phyloP scores from a whole-genome alignment of 345 rosid genomes.

The Hibiscus tridactylites region DNA sequence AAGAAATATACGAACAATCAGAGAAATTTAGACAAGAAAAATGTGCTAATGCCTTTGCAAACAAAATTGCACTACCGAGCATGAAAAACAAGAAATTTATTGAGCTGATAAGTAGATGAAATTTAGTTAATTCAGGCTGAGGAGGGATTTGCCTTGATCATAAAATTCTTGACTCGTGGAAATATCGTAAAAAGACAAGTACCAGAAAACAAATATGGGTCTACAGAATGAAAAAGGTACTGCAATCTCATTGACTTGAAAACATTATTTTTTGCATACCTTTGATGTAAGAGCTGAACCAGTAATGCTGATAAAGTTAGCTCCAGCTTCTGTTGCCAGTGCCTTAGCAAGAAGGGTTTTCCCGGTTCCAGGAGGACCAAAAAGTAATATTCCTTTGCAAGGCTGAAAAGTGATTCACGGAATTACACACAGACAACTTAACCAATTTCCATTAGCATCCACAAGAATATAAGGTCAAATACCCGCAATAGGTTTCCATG shows the following conservation, averaged over 20 bases:
- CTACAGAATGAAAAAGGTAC: not conserved
- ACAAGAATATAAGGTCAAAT: constrained; percentile 18
- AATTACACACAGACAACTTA: constrained; percentile 5
- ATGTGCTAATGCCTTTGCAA: not conserved
- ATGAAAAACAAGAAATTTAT: not conserved
- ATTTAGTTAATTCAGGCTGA: not conserved
- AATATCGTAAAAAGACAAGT: not conserved
- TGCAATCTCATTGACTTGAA: not conserved
- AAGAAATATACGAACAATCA: not conserved
- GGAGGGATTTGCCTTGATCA: not conserved
- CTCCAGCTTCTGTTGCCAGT: constrained; percentile 96
- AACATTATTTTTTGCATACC: constrained; percentile 32
- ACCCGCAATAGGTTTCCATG: constrained; percentile 88
- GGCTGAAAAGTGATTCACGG: constrained; percentile 44
- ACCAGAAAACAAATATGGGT: not conserved
- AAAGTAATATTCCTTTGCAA: constrained; percentile 93
- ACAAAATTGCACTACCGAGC: not conserved
- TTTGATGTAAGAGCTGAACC: constrained; percentile 96
- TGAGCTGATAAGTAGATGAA: not conserved
- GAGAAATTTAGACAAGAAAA: not conserved
- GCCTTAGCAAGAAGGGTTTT: constrained; percentile 97
- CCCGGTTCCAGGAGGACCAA: constrained; percentile 99
- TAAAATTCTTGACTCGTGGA: not conserved
- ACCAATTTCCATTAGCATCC: not conserved
- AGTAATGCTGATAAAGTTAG: constrained; percentile 93